A percentile compares a stretch with the other conserved stretches of the same genome.
phyloP scores from a whole-genome alignment of 805 yeast genomes.

The Osmozyma mogii region DNA sequence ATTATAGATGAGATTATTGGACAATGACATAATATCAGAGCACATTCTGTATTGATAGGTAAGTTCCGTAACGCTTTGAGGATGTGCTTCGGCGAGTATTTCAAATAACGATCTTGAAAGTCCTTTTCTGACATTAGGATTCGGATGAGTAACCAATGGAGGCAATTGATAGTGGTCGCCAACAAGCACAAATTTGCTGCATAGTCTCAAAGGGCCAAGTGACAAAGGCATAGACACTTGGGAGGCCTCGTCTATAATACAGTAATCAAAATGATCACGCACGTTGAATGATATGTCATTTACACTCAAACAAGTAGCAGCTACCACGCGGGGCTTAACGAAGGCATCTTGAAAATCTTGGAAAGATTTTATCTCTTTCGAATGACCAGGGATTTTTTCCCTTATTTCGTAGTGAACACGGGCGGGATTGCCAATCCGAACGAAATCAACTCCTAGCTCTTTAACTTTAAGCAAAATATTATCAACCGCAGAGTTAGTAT shows the following conservation, averaged over 20 bases:
- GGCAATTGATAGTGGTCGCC: conserved; percentile 95
- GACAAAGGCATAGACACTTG: conserved; percentile 90
- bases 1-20: conserved; percentile 72
- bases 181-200: conserved; percentile 79
- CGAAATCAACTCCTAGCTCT: conserved; percentile 31
- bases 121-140: conserved; percentile 57
- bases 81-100: conserved; percentile 62
- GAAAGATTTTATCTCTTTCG: conserved; percentile 24
- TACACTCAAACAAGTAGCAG: conserved; percentile 80
- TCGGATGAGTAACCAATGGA: conserved; percentile 62
- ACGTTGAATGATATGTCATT: conserved; percentile 51
- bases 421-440: conserved; percentile 58
- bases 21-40: conserved; percentile 73
- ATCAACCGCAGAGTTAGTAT: conserved; percentile 95
- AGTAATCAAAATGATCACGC: conserved; percentile 68
- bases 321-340: conserved; percentile 64
- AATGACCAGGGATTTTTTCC: conserved; percentile 40
- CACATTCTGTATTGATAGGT: conserved; percentile 91
- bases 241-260: conserved; percentile 94
- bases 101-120: conserved; percentile 73
- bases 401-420: conserved; percentile 57
- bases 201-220: conserved; percentile 75
- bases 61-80: conserved; percentile 67
- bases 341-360: conserved; percentile 42
- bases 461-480: conserved; percentile 74